Percentiles rank a stretch among this genome's conserved stretches.
These are phyloP conservation scores for Colletotrichum gloeosporioides DNA, from an alignment of 2,329 filamentous ascomycete genomes.

Conservation along the genomic window DNA sequence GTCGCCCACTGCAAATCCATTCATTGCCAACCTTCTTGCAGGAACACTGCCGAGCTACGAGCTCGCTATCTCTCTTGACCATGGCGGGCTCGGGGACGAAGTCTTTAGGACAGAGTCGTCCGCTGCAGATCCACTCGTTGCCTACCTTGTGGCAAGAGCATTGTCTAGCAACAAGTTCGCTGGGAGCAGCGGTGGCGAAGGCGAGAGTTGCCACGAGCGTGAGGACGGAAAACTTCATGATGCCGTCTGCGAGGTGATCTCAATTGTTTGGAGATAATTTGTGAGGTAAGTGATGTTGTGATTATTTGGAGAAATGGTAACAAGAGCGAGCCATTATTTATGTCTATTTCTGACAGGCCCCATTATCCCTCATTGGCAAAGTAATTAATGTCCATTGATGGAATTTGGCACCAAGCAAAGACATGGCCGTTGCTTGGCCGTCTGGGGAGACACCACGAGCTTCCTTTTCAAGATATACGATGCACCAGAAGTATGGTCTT, in stretches of 20 bases:
- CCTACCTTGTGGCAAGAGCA: not conserved
- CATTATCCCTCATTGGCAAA: not conserved
- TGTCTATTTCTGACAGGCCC: not conserved
- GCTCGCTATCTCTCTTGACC: not conserved
- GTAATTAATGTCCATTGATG: not conserved
- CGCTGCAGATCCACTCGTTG: not conserved
- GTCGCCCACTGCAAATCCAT: not conserved
- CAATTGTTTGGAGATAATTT: not conserved
- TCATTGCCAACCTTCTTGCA: not conserved
- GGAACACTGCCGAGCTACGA: not conserved
- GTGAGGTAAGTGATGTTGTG: not conserved
- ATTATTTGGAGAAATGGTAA: not conserved
- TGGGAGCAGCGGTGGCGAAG: not conserved
- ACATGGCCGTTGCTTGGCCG: not conserved
- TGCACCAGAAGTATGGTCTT: not conserved
- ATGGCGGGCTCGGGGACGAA: not conserved
- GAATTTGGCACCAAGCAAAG: not conserved
- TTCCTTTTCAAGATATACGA: not conserved
- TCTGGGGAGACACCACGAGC: not conserved
- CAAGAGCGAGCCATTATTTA: not conserved
- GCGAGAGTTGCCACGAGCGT: not conserved
- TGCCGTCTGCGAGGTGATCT: not conserved
- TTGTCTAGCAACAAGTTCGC: not conserved
- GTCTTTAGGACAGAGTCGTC: not conserved
- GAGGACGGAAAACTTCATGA: conserved; percentile 9